phyloP scores from a whole-genome alignment of 306 rosid genomes.

The Prunus campanulata region DNA sequence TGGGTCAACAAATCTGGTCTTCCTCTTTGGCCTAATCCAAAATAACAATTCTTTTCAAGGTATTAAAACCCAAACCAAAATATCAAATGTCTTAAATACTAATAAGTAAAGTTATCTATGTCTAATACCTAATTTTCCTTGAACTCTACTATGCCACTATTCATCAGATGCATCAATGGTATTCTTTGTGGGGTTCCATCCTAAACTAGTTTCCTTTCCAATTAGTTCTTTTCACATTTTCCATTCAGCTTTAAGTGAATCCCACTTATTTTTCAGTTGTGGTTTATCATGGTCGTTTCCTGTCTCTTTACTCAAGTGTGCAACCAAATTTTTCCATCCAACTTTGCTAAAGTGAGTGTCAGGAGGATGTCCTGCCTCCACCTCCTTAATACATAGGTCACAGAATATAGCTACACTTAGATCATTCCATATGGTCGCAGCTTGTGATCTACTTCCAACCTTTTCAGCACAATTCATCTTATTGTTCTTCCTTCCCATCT shows the following conservation, averaged over 20 bases:
- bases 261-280: slow-evolving; percentile 5
- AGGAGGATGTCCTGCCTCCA: background rate
- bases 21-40: no score
- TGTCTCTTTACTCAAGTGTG: background rate
- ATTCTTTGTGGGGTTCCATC: background rate
- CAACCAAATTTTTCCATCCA: background rate
- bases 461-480: background rate
- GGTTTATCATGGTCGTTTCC: background rate
- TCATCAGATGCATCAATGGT: background rate
- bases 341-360: background rate
- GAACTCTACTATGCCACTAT: background rate
- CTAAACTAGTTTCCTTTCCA: background rate
- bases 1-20: no score
- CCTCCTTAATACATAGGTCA: background rate
- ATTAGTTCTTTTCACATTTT: background rate
- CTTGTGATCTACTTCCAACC: background rate
- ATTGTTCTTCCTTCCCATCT: background rate
- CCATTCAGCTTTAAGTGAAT: background rate
- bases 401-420: background rate
- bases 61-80: no score
- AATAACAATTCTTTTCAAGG: no score
- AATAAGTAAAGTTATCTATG: no score
- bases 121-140: no score
- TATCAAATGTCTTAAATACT: no score
- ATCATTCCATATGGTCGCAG: background rate